Percentiles rank a stretch among this genome's conserved stretches.
Evolutionary conservation across 1,284 basidiomycete species (phyloP).

Genomic region (Irpex sp.): DNA sequence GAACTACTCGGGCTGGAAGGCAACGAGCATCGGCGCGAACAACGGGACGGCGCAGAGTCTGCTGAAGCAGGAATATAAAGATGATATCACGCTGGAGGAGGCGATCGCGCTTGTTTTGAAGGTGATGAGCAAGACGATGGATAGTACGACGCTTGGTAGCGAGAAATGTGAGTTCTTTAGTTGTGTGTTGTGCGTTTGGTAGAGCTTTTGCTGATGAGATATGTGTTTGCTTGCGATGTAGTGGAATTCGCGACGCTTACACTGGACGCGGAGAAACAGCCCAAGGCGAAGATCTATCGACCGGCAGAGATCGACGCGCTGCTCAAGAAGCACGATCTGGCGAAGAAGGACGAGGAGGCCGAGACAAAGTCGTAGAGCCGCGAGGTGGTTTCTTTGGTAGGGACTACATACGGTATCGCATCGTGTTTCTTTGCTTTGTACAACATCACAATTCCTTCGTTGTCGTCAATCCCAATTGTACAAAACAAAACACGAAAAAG

Average conservation of each 20-base stretch:
- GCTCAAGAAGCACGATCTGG: constrained; percentile 80
- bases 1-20: constrained; percentile 99
- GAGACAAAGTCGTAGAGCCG: constrained; percentile 14
- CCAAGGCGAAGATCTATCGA: constrained; percentile 90
- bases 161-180: constrained; percentile 79
- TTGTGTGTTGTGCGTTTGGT: too few relatives aligned
- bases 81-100: constrained; percentile 86
- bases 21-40: constrained; percentile 96
- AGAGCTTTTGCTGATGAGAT: too few relatives aligned
- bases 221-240: constrained; percentile 35
- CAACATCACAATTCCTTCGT: not conserved
- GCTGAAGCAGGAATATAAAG: constrained; percentile 98
- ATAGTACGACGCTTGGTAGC: constrained; percentile 92
- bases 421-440: constrained; percentile 2
- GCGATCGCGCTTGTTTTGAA: constrained; percentile 90
- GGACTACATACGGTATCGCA: constrained; percentile 2
- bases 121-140: constrained; percentile 99
- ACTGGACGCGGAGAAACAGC: constrained; percentile 74
- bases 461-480: not conserved
- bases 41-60: constrained; percentile 93
- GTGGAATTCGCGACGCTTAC: constrained; percentile 97
- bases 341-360: constrained; percentile 77
- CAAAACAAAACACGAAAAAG: not conserved
- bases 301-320: constrained; percentile 90
- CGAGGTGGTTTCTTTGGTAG: constrained; percentile 1